phyloP scores from a whole-genome alignment of 495 filamentous ascomycete genomes.

The Penicillium angulare region DNA sequence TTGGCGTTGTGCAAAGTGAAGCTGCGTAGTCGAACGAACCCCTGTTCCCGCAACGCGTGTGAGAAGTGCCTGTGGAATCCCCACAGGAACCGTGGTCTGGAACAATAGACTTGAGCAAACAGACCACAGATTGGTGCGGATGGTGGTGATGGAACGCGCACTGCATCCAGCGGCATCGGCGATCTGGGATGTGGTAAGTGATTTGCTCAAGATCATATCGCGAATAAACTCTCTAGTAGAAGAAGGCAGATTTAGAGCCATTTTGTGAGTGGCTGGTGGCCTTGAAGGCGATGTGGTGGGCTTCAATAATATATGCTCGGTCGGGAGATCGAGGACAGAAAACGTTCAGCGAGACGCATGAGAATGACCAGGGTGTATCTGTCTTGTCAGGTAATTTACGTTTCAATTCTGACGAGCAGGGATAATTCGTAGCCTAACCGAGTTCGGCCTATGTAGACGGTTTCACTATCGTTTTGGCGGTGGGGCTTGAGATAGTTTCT shows the following conservation, averaged over 20 bases:
- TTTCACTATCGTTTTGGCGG: neutral
- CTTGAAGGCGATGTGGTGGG: neutral
- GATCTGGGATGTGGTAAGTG: slow-evolving; percentile 10
- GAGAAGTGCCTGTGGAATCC: too few species aligned
- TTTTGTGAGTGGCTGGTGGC: slow-evolving; percentile 1
- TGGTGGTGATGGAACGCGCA: neutral
- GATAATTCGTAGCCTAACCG: neutral
- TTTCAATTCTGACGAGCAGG: neutral
- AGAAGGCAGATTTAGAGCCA: slow-evolving; percentile 3
- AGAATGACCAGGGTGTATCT: neutral
- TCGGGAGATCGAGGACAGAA: neutral
- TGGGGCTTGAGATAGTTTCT: neutral
- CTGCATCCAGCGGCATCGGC: slow-evolving; percentile 8
- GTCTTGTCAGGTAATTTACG: slow-evolving; percentile 4
- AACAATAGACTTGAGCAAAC: too few species aligned
- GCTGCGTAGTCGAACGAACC: too few species aligned
- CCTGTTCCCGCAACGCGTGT: too few species aligned
- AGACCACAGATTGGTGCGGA: neutral
- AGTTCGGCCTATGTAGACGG: neutral
- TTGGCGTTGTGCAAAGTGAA: too few species aligned
- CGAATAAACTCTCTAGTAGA: slow-evolving; percentile 4
- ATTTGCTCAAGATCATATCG: slow-evolving; percentile 10
- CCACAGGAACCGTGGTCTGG: too few species aligned
- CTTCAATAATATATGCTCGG: too few species aligned
- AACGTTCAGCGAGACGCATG: neutral